Conservation (phyloP, 371 early-diverging fungal genomes). For the Coemansia sp. region DNA sequence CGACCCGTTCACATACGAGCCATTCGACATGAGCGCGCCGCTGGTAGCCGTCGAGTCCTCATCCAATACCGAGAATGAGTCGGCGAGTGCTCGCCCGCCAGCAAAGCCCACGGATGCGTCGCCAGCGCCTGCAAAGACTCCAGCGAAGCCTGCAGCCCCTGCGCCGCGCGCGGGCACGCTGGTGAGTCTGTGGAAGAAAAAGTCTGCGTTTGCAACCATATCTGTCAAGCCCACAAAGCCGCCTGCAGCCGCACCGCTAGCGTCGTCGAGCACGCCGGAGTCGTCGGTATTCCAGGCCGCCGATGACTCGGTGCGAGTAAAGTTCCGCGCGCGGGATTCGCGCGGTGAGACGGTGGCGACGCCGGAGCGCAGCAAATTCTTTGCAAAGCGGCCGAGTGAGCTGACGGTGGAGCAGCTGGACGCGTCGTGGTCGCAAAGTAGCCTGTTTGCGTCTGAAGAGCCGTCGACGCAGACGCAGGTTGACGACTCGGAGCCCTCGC, state of each 20-base stretch:
- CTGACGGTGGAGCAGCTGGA: not conserved
- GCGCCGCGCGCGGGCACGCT: not conserved
- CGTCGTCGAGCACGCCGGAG: not conserved
- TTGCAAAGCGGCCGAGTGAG: conserved; percentile 3
- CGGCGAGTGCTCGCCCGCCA: too few relatives aligned
- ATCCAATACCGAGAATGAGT: not conserved
- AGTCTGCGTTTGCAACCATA: conserved; percentile 14
- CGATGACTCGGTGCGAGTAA: conserved; percentile 13
- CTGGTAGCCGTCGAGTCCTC: not conserved
- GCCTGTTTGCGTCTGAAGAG: not conserved
- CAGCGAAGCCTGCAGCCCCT: not conserved
- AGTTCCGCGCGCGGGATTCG: conserved; percentile 24
- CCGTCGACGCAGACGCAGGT: not conserved
- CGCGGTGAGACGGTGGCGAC: conserved; percentile 12
- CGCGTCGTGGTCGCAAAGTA: not conserved
- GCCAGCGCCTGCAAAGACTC: not conserved
- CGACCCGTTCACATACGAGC: conserved; percentile 57
- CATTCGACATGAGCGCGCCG: conserved; percentile 22
- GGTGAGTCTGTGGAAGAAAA: conserved; percentile 17
- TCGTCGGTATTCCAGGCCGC: not conserved
- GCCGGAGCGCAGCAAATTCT: conserved; percentile 31
- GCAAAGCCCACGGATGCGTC: too few relatives aligned
- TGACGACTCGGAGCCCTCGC: not conserved
- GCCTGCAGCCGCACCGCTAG: too few relatives aligned
- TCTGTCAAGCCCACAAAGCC: not conserved